Evolutionary conservation across 2,329 filamentous ascomycete species (phyloP).

Genomic region (Ceratocystis alfenasii): DNA sequence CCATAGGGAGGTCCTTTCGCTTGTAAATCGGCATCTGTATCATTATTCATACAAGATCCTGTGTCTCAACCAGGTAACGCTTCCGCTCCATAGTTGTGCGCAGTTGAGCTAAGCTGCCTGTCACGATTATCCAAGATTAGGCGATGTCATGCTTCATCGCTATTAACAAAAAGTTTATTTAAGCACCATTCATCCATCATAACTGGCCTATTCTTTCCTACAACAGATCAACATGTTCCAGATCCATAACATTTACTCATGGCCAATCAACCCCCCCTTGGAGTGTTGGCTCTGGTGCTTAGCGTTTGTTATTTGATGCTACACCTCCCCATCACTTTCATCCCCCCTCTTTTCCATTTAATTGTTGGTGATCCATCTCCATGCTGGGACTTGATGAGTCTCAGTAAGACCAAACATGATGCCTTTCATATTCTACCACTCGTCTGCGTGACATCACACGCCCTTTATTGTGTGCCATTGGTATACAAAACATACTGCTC

Average conservation of each 20-base stretch:
- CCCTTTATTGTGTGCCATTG: background rate
- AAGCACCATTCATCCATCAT: background rate
- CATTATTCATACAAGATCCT: background rate
- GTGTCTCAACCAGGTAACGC: background rate
- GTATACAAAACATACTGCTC: background rate
- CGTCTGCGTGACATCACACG: background rate
- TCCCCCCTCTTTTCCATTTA: background rate
- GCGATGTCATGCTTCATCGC: background rate
- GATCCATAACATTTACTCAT: too few species aligned
- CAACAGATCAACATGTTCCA: too few species aligned
- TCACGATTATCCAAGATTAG: background rate
- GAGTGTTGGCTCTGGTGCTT: background rate
- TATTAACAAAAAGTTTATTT: constrained; percentile 1
- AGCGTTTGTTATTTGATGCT: background rate
- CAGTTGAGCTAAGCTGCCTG: background rate
- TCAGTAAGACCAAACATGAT: background rate
- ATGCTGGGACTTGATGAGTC: background rate
- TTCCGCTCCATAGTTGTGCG: background rate
- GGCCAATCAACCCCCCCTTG: too few species aligned
- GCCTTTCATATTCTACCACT: background rate
- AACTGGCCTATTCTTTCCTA: background rate
- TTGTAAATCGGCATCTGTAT: background rate
- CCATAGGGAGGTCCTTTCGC: background rate
- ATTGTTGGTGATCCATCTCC: background rate
- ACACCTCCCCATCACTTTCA: background rate